Percentiles rank a stretch among this genome's conserved stretches.
Evolutionary conservation across 2,329 filamentous ascomycete genomes (phyloP).

Genomic region (Cytospora chrysosperma): DNA sequence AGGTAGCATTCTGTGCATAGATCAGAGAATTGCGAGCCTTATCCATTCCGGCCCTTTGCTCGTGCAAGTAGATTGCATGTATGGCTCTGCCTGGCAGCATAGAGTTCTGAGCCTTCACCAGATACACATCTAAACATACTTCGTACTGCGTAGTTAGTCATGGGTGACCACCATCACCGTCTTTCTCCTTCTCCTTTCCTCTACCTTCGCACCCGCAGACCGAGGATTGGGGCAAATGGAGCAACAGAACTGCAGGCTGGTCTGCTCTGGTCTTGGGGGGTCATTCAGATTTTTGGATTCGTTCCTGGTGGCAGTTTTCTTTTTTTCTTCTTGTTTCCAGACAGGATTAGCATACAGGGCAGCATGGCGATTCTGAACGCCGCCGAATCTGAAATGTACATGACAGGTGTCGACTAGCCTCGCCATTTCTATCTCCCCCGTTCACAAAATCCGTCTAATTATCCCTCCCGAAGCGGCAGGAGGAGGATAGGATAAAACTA

Average conservation of each 20-base stretch:
- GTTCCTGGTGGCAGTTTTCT: not conserved
- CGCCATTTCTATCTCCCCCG: not conserved
- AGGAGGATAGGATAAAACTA: no score
- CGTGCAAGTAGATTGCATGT: not conserved
- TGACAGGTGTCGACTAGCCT: slow-evolving; percentile 1
- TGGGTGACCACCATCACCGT: not conserved
- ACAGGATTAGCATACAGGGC: slow-evolving; percentile 14
- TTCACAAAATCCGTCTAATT: not conserved
- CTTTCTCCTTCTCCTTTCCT: no score
- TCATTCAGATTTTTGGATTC: not conserved
- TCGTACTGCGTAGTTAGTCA: no score
- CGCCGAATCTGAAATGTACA: slow-evolving; percentile 13
- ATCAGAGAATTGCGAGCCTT: not conserved
- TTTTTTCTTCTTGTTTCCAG: no score
- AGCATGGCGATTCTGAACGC: not conserved
- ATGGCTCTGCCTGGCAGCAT: not conserved
- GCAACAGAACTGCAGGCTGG: not conserved
- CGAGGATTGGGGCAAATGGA: no score
- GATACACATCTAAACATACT: no score
- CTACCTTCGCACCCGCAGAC: no score
- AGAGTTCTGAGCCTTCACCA: no score
- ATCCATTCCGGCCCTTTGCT: not conserved
- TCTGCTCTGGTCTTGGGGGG: not conserved
- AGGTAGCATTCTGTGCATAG: slow-evolving; percentile 8
- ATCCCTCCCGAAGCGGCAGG: no score